Percentiles rank a stretch among this genome's conserved stretches.
Conservation (phyloP, 805 yeast genomes). For the Hanseniaspora guilliermondii region DNA sequence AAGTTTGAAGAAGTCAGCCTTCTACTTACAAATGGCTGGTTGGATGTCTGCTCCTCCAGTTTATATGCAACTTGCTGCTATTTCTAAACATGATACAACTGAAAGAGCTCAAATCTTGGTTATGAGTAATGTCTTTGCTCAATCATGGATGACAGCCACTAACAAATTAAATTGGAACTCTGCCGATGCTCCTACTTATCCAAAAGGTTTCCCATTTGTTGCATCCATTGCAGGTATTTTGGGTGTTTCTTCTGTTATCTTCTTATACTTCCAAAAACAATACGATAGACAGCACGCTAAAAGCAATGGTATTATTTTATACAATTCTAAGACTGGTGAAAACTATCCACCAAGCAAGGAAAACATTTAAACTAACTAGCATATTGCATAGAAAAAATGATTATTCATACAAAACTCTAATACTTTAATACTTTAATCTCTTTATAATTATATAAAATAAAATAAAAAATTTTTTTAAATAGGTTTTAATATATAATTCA, state of each 20-base stretch:
- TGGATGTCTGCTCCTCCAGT: conserved; percentile 51
- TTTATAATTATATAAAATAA: too few species aligned
- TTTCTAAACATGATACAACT: conserved; percentile 41
- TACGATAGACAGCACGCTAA: conserved; percentile 30
- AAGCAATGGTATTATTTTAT: conserved; percentile 29
- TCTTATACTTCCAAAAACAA: conserved; percentile 29
- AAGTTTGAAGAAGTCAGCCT: conserved; percentile 49
- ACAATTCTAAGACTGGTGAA: conserved; percentile 20
- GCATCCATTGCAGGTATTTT: conserved; percentile 26
- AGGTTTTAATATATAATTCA: too few species aligned
- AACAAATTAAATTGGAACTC: conserved; percentile 36
- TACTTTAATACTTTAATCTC: too few species aligned
- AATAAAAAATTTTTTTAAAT: too few species aligned
- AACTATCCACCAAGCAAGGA: conserved; percentile 13
- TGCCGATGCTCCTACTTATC: conserved; percentile 41
- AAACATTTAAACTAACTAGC: conserved; percentile 1
- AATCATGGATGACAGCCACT: conserved; percentile 43
- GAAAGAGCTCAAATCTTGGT: conserved; percentile 41
- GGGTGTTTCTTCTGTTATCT: conserved; percentile 21
- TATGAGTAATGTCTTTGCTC: conserved; percentile 41
- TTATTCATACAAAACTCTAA: background rate
- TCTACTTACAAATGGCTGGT: conserved; percentile 42
- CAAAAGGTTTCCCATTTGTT: conserved; percentile 41
- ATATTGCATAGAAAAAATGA: background rate
- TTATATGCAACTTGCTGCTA: conserved; percentile 48